A percentile compares a stretch with the other conserved stretches of the same genome.
These are phyloP conservation scores for Globisporangium okanoganense DNA, from an alignment of 352 stramenopile genomes.

Conservation along the genomic window DNA sequence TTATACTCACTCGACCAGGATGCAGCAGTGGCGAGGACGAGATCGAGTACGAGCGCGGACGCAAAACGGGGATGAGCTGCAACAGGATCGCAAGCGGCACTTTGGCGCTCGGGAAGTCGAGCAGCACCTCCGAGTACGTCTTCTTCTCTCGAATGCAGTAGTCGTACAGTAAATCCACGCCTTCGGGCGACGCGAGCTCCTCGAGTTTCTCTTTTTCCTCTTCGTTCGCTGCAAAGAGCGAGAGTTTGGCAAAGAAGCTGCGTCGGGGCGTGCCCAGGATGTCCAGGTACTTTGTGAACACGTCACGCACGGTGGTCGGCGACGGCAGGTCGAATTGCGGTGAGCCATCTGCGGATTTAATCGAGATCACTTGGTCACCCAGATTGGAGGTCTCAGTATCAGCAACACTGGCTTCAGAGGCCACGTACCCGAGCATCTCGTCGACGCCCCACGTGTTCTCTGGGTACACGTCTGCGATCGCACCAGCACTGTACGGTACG, in stretches of 20 bases:
- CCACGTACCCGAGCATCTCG: constrained; percentile 57
- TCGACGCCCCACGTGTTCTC: constrained; percentile 72
- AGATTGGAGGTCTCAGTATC: constrained; percentile 9
- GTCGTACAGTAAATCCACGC: constrained; percentile 90
- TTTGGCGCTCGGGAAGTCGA: constrained; percentile 79
- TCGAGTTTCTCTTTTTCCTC: constrained; percentile 92
- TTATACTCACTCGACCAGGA: constrained; percentile 19
- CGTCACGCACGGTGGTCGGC: constrained; percentile 42
- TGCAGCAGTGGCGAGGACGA: constrained; percentile 74
- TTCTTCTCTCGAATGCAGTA: constrained; percentile 92
- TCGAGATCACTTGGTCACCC: constrained; percentile 39
- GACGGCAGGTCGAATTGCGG: constrained; percentile 51
- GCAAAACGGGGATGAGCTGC: constrained; percentile 79
- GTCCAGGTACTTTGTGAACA: constrained; percentile 85
- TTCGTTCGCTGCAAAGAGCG: constrained; percentile 67
- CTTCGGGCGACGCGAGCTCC: constrained; percentile 84
- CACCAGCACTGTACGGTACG: constrained; percentile 47
- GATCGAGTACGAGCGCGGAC: constrained; percentile 91
- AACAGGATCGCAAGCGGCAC: constrained; percentile 72
- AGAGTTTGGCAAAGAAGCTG: constrained; percentile 86
- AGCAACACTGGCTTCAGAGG: neutral
- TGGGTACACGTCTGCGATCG: constrained; percentile 76
- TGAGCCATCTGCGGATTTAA: constrained; percentile 41
- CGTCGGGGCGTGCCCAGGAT: constrained; percentile 84
- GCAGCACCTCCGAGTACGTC: constrained; percentile 84